phyloP scores from a whole-genome alignment of 306 rosid species.

The Citrullus mucosospermus region DNA sequence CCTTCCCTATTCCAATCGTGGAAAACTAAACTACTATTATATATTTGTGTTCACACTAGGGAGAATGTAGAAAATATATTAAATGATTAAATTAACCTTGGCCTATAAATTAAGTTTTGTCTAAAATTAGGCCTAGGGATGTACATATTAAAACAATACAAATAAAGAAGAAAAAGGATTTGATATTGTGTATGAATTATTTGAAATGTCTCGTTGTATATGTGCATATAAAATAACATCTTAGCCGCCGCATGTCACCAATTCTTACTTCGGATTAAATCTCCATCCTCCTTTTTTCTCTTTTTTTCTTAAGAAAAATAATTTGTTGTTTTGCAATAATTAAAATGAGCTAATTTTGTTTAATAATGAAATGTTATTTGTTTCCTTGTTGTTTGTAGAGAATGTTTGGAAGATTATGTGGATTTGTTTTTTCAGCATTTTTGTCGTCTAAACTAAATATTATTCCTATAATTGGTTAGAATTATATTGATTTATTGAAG shows the following conservation, averaged over 20 bases:
- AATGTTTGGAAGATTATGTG: slow-evolving; percentile 15
- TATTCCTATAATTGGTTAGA: not conserved
- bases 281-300: too few species aligned
- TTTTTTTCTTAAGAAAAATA: not conserved
- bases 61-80: not conserved
- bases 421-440: not conserved
- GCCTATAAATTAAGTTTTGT: not conserved
- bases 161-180: not conserved
- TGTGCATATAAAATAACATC: not conserved
- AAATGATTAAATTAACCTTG: not conserved
- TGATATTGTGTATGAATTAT: not conserved
- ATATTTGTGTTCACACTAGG: not conserved
- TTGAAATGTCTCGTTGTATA: not conserved
- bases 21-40: not conserved
- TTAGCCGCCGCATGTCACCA: not conserved
- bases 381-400: slow-evolving; percentile 34
- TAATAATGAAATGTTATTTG: not conserved
- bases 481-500: not conserved
- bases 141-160: not conserved
- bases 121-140: not conserved
- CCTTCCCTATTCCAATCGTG: too few species aligned
- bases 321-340: not conserved
- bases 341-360: not conserved
- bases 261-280: not conserved
- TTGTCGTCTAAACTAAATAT: not conserved